phyloP scores from a whole-genome alignment of 805 yeast species.

The Kluyveromyces lactis region DNA sequence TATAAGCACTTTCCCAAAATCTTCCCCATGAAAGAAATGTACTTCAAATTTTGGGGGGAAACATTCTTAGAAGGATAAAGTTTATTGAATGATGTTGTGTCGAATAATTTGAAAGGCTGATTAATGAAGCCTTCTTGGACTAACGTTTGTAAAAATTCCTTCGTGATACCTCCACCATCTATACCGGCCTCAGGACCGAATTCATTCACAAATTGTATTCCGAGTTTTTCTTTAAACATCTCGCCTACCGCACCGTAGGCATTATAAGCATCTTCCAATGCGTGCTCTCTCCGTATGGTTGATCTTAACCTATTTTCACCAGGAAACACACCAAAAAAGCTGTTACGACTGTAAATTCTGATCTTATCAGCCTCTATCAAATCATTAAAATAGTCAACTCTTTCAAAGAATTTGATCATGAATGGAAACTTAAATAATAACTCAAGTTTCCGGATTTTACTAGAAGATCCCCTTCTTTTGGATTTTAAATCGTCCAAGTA shows the following conservation, averaged over 20 bases:
- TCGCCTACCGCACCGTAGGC: slow-evolving; percentile 47
- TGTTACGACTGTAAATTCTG: slow-evolving; percentile 14
- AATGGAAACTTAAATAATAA: slow-evolving; percentile 65
- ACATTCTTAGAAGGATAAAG: slow-evolving; percentile 48
- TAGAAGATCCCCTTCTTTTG: slow-evolving; percentile 14
- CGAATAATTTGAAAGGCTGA: slow-evolving; percentile 30
- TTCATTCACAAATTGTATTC: slow-evolving; percentile 61
- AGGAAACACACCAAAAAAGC: slow-evolving; percentile 8
- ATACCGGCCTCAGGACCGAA: slow-evolving; percentile 73
- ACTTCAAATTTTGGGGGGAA: slow-evolving; percentile 25
- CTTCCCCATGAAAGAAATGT: slow-evolving; percentile 63
- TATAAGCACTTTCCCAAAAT: slow-evolving; percentile 84
- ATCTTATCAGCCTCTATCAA: slow-evolving; percentile 49
- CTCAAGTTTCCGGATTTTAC: slow-evolving; percentile 32
- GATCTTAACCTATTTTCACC: slow-evolving; percentile 31
- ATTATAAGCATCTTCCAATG: slow-evolving; percentile 69
- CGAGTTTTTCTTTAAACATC: slow-evolving; percentile 48
- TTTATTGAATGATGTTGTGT: slow-evolving; percentile 43
- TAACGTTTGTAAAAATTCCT: slow-evolving; percentile 75
- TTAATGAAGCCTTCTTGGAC: slow-evolving; percentile 58
- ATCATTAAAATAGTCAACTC: slow-evolving; percentile 66
- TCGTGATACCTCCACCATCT: slow-evolving; percentile 95
- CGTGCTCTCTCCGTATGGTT: slow-evolving; percentile 55
- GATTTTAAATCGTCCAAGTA: slow-evolving; percentile 14
- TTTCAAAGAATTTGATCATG: slow-evolving; percentile 62